Evolutionary conservation across 192 early-diverging fungal genomes (phyloP), one percentile per base, ranked within the genome.

Genomic region (Backusella morwellensis): DNA sequence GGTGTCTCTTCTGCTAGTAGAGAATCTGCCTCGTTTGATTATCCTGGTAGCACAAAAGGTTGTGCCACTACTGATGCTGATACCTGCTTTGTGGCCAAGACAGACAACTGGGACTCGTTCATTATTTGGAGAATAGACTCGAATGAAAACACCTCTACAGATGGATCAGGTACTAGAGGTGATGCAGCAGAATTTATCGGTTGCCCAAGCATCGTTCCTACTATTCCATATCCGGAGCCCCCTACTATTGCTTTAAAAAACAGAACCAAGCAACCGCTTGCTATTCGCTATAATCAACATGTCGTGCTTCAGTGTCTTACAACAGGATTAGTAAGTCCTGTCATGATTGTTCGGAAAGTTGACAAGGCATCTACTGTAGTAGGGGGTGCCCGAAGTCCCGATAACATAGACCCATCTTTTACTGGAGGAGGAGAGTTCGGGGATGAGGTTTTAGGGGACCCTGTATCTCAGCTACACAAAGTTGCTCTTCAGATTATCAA

Each of bases 401-500:
- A 68, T 4, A 47, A 40, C 1, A 52, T 54, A 3, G 71, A 66
- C 67, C 67, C 67, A 35, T 42, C 56, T 26, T 44, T 78, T 7
- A 68, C 69, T 7, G 54, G 35, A 42, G 77, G 72, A 72, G 78
- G 83, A 23, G 83, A 84, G 67, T 80, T 78, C 54, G 81, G 78
- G 19, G 80, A 84, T 35, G 83, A 86, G 59, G 77, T 89, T n/a
- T 72, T 91, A 9, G 93, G 93, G 26, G 95, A 97, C 77, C 93
- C 95, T 0, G 90, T 97, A 1, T 93, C 93, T 21, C 95, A 95
- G 81, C 83, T 97, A 70, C 95, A 97, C 85, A 96, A 96, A 85
- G 91, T 97, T 1, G 95, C 95, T 0, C 91, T 97, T 80, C 91
- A 96, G 82, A 87, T 95, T 47, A 50, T 63, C 26, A 63, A 23